Percentiles rank a stretch among this genome's conserved stretches.
These are phyloP conservation scores for Moesziomyces globuligerus DNA, from an alignment of 1,284 basidiomycete species.

Conservation along the genomic window DNA sequence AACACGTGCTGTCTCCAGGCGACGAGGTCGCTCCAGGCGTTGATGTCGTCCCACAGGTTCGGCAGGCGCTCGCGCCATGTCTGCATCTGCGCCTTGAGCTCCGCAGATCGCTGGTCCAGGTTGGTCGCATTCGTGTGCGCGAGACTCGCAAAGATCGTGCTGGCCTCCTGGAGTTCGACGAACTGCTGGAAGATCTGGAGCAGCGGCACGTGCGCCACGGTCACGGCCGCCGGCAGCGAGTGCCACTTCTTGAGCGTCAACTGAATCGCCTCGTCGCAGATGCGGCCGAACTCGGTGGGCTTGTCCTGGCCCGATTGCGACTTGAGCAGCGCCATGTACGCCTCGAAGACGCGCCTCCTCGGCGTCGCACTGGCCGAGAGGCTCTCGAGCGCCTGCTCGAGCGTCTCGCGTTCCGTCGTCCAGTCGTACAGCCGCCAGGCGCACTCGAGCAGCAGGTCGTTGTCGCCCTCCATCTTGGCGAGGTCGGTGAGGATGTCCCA, in stretches of 20 bases:
- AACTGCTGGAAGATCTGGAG: conserved; percentile 99
- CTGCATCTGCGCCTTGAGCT: conserved; percentile 78
- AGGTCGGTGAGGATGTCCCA: conserved; percentile 87
- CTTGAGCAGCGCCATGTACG: conserved; percentile 83
- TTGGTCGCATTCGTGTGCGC: conserved; percentile 87
- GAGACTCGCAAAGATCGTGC: conserved; percentile 82
- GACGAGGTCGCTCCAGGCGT: conserved; percentile 97
- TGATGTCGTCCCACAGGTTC: conserved; percentile 96
- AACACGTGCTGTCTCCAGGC: conserved; percentile 94
- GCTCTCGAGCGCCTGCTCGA: conserved; percentile 85
- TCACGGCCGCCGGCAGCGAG: conserved; percentile 83
- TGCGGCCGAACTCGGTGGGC: conserved; percentile 68
- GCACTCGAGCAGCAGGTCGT: conserved; percentile 91
- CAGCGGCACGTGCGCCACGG: conserved; percentile 90
- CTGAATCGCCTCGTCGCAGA: conserved; percentile 96
- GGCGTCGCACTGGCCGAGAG: conserved; percentile 89
- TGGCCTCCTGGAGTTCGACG: conserved; percentile 94
- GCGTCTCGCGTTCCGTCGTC: conserved; percentile 77
- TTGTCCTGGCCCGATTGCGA: conserved; percentile 68
- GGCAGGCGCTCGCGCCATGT: conserved; percentile 96
- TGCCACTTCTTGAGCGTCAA: conserved; percentile 96
- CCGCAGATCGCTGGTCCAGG: conserved; percentile 90
- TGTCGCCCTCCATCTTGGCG: conserved; percentile 89
- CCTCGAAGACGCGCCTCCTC: conserved; percentile 92
- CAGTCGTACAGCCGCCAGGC: conserved; percentile 96